Base-by-base conservation (phyloP, 305 asterid species). In the Plantago coronopus region DNA sequence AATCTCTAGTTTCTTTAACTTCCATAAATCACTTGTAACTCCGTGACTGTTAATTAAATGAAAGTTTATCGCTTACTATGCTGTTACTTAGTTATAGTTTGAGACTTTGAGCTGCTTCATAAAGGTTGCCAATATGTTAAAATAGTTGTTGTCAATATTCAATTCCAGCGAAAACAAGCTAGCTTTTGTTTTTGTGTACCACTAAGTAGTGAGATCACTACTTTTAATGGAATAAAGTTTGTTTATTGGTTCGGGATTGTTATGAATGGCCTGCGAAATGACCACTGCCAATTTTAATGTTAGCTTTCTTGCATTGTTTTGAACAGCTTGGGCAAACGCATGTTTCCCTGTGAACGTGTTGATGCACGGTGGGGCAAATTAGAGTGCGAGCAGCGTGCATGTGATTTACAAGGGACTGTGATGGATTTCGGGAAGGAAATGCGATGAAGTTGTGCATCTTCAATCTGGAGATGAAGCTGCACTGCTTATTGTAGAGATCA, bases 361-460 rank as follows among this genome's bases (percentile, higher is more conserved):
- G 94, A 91, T 81, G 96, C 95, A 21, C 84, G 96, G 29, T 88
- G 98, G 95, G 98, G 98, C 29, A 91, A 86, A 83, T 81, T 88
- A 57, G 98, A 91, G 44, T 88, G 98, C 15, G 93, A 88, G 87
- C 75, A 84, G 46, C 95, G 95, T 13, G 82, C 76, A 7, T 88
- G 98, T 64, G 95, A 91, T 77, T 77, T 91, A 47, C 96, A 69
- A 76, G 95, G 95, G 64, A 62, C 65, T 59, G 68, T 47, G 9
- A 75, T 72, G 73, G 67, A 66, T 70, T 72, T 77, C 62, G 76
- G 70, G 58, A 42, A 57, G 57, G 81, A 59, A 60, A 34, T 44
- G 12, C 50, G 37, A 14, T 75, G 74, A 78, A 63, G 54, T 48
- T 48, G 13, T 27, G 14, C 10, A 42, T 42, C 42, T 34, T 34